These are phyloP conservation scores for Neonectria sp. DNA, from an alignment of 2,329 filamentous ascomycete genomes.

Conservation along the genomic window DNA sequence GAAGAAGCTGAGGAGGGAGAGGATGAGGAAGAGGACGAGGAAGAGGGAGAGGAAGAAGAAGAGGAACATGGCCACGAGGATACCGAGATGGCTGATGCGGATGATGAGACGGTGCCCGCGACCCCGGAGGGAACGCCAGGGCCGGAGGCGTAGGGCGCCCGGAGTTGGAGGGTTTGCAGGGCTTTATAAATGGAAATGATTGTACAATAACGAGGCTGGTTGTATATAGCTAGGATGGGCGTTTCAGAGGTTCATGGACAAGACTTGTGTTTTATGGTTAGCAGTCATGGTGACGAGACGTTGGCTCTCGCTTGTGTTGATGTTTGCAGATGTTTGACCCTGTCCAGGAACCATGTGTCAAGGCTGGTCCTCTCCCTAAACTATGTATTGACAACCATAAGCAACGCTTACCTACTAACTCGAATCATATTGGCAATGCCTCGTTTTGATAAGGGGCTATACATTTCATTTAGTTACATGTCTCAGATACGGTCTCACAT, in stretches of 20 bases:
- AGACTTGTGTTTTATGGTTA: not conserved
- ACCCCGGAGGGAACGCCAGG: slow-evolving; percentile 16
- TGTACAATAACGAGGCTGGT: slow-evolving; percentile 18
- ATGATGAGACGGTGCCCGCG: slow-evolving; percentile 23
- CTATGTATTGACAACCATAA: too few relatives aligned
- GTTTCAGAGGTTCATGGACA: slow-evolving; percentile 5
- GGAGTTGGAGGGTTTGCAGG: not conserved
- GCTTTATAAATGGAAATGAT: slow-evolving; percentile 21
- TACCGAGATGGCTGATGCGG: slow-evolving; percentile 34
- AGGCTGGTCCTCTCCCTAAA: too few relatives aligned
- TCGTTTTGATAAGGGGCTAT: too few relatives aligned
- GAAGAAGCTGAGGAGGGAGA: slow-evolving; percentile 46
- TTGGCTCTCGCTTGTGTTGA: not conserved
- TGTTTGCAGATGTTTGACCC: not conserved
- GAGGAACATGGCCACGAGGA: slow-evolving; percentile 35
- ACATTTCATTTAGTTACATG: too few relatives aligned
- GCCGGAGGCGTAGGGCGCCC: slow-evolving; percentile 16
- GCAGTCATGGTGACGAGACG: too few relatives aligned
- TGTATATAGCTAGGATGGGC: slow-evolving; percentile 6
- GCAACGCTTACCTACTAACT: too few relatives aligned
- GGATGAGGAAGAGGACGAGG: slow-evolving; percentile 33
- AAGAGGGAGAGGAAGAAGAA: slow-evolving; percentile 33
- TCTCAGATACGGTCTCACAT: not conserved
- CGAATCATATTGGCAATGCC: too few relatives aligned
- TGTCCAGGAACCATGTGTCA: not conserved